Percentiles rank a stretch among this genome's conserved stretches.
Conservation (phyloP, 2,329 filamentous ascomycete species). For the Chaetoscypha palmicola region DNA sequence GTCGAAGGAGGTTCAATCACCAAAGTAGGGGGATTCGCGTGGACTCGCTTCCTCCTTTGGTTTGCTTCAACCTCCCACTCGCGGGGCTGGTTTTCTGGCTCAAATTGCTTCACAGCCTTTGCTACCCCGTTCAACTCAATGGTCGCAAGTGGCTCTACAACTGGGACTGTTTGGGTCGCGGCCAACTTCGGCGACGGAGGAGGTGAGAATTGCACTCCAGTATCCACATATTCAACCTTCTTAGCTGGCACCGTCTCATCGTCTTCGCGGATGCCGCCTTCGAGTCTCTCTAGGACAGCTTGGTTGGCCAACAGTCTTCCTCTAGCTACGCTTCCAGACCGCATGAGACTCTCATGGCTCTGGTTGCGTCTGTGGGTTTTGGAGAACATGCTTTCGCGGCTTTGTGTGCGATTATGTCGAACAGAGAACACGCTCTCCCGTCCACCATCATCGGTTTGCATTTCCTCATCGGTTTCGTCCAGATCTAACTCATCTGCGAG, state of each 20-base stretch:
- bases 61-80: constrained; percentile 64
- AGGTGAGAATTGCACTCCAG: constrained; percentile 77
- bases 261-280: constrained; percentile 45
- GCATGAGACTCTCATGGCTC: constrained; percentile 51
- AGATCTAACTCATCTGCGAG: constrained; percentile 89
- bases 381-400: constrained; percentile 48
- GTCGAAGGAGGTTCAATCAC: constrained; percentile 40
- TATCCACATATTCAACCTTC: constrained; percentile 59
- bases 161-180: constrained; percentile 30
- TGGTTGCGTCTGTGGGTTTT: constrained; percentile 47
- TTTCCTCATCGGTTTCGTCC: constrained; percentile 69
- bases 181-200: constrained; percentile 61
- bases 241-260: constrained; percentile 36
- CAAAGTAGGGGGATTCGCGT: constrained; percentile 38
- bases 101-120: constrained; percentile 28
- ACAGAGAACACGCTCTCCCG: constrained; percentile 54
- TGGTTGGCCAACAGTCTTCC: constrained; percentile 48
- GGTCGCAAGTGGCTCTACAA: constrained; percentile 37
- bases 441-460: constrained; percentile 63
- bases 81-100: constrained; percentile 31
- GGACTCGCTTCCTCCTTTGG: constrained; percentile 63
- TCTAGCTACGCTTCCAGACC: constrained; percentile 47
- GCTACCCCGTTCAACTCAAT: constrained; percentile 8
- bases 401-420: constrained; percentile 46
- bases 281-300: constrained; percentile 48